Percentiles rank a stretch among this genome's conserved stretches.
Evolutionary conservation across 805 yeast species (phyloP).

Genomic region (Wickerhamomyces bovis): DNA sequence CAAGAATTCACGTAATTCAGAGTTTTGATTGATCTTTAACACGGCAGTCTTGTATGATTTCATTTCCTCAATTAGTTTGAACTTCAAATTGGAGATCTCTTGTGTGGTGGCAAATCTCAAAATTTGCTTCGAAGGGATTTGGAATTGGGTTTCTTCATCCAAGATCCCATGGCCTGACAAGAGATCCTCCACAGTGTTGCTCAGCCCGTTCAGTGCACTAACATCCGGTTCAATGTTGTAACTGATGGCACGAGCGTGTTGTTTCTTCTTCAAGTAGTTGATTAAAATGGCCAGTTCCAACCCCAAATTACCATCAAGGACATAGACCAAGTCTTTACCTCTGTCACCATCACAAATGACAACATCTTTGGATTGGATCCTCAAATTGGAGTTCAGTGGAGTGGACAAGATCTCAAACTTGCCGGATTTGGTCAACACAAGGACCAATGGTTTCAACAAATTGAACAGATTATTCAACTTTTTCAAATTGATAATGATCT

Average conservation of each 20-base stretch:
- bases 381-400: constrained; percentile 57
- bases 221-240: constrained; percentile 7
- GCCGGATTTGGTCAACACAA: constrained; percentile 57
- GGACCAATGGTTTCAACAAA: constrained; percentile 27
- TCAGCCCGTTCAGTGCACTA: constrained; percentile 3
- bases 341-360: constrained; percentile 81
- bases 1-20: constrained; percentile 38
- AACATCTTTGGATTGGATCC: constrained; percentile 53
- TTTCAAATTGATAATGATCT: constrained; percentile 20
- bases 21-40: constrained; percentile 38
- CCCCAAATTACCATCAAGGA: constrained; percentile 57
- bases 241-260: constrained; percentile 49
- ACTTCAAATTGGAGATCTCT: constrained; percentile 56
- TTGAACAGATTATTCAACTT: constrained; percentile 22
- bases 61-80: constrained; percentile 64
- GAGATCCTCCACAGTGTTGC: constrained; percentile 20
- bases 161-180: constrained; percentile 21
- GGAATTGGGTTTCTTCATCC: constrained; percentile 41
- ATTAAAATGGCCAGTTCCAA: constrained; percentile 63
- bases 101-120: constrained; percentile 69
- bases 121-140: constrained; percentile 74
- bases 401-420: constrained; percentile 65
- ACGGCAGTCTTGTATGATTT: constrained; percentile 64
- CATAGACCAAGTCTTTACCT: constrained; percentile 73
- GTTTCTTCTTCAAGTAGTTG: constrained; percentile 68